Evolutionary conservation across 495 filamentous ascomycete genomes (phyloP), one percentile per base, ranked within the genome.

Genomic region (Xylona heveae): DNA sequence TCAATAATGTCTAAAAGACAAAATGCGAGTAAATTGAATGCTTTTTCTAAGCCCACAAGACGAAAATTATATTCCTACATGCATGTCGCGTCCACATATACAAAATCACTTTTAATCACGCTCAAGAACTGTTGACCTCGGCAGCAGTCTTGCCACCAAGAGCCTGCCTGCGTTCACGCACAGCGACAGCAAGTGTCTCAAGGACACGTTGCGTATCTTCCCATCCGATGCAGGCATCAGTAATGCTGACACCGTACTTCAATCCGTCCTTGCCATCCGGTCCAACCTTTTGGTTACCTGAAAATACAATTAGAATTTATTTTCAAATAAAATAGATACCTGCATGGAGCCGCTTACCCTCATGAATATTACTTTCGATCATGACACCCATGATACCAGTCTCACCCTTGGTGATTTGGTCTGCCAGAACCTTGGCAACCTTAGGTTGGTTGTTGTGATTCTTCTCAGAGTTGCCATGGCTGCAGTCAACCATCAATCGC

Each of bases 351-450:
- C 28, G n/a, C 57, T 36, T 51, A 74, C 82, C 88, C 55, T 93
- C 88, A 48, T 83, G 71, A 53, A 99, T 90, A 49, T 95, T 72
- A 46, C 78, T 90, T 59, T 99, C 90, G 45, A 99, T 92, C 88
- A 97, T 97, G 21, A 94, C 82, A 43, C 88, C 88, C 71, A 95
- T 85, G 45, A 97, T 92, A 16, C 59, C 75, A 0, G 64, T 64
- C 57, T 97, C 90, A 22, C 88, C 88, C 24, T 63, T 59, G 1
- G 71, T 66, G 37, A 97, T 73, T 53, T 95, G 90, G 48, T 82
- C 74, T 3, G 76, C 79, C 29, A 97, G 46, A 3, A 59, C 62
- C 24, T 66, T 69, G 3, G 85, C 90, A 16, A 95, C 88, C 64
- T 91, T 92, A 38, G 85, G 83, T 53, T 97, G 88, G 51, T 95